These are phyloP conservation scores for Centrapalus pauciflorus DNA, from an alignment of 129 eudicot genomes.

Conservation along the genomic window DNA sequence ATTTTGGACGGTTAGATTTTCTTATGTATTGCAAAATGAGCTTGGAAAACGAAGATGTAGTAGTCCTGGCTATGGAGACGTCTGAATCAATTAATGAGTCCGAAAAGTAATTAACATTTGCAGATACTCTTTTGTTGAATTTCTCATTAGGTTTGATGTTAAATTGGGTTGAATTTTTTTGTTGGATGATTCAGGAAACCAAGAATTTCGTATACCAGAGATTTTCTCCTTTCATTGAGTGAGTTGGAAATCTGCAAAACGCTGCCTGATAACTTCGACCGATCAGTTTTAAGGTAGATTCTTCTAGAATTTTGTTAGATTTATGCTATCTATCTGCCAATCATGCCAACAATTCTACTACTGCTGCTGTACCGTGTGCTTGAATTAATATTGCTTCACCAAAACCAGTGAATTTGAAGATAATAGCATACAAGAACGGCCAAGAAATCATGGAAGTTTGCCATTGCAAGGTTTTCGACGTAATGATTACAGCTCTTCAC, in stretches of 20 bases:
- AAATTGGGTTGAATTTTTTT: background rate
- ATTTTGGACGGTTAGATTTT: constrained; percentile 18
- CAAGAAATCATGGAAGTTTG: constrained; percentile 46
- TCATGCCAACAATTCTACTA: background rate
- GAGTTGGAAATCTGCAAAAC: constrained; percentile 70
- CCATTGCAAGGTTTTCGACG: constrained; percentile 65
- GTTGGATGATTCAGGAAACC: constrained; percentile 49
- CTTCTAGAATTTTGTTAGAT: background rate
- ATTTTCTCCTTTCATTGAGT: constrained; percentile 67
- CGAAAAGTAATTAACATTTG: constrained; percentile 38
- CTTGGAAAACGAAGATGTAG: constrained; percentile 56
- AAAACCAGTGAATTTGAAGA: constrained; percentile 68
- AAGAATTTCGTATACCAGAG: constrained; percentile 56
- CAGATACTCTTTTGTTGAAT: background rate
- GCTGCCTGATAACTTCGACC: constrained; percentile 67
- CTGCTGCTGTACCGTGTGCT: constrained; percentile 10
- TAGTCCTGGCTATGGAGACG: constrained; percentile 30
- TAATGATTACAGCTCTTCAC: constrained; percentile 71
- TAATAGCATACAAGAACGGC: constrained; percentile 50
- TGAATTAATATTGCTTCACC: constrained; percentile 8
- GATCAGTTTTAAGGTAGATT: constrained; percentile 51
- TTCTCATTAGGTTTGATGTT: background rate
- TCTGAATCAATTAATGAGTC: constrained; percentile 23
- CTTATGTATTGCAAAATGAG: constrained; percentile 49
- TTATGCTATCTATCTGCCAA: background rate